These are phyloP conservation scores for Exophiala alcalophila DNA, from an alignment of 2,329 filamentous ascomycete genomes.

Conservation along the genomic window DNA sequence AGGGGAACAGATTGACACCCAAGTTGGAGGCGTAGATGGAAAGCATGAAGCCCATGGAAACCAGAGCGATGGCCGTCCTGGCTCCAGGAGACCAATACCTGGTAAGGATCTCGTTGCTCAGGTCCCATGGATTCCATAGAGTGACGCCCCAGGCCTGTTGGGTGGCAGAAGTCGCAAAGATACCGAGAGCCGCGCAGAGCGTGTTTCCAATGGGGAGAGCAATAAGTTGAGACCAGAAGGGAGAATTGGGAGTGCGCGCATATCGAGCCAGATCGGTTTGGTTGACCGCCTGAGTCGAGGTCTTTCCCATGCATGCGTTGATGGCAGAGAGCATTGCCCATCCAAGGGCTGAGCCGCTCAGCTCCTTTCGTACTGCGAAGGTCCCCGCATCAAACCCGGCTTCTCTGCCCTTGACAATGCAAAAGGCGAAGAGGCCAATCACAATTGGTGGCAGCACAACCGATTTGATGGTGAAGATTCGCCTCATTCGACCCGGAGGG, in stretches of 20 bases:
- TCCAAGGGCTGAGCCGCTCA: conserved; percentile 31
- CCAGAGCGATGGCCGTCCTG: too few relatives aligned
- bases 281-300: conserved; percentile 42
- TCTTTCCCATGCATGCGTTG: conserved; percentile 41
- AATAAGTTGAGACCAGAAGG: conserved; percentile 44
- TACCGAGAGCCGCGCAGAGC: conserved; percentile 44
- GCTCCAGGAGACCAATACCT: too few relatives aligned
- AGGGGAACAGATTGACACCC: conserved; percentile 34
- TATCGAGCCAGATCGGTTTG: conserved; percentile 48
- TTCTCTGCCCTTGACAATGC: conserved; percentile 15
- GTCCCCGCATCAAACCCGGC: conserved; percentile 16
- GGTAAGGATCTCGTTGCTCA: too few relatives aligned
- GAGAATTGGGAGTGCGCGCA: conserved; percentile 33
- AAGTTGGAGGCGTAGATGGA: too few relatives aligned
- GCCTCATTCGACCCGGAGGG: conserved; percentile 11
- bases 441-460: conserved; percentile 13
- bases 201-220: conserved; percentile 44
- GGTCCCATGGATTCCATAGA: conserved; percentile 20
- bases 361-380: neutral
- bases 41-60: too few relatives aligned
- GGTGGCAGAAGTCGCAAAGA: conserved; percentile 44
- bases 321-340: conserved; percentile 37
- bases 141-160: conserved; percentile 42
- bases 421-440: conserved; percentile 16
- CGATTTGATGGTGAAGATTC: conserved; percentile 15